phyloP scores from a whole-genome alignment of 2,329 filamentous ascomycete species.

The Pezicula carpinea region DNA sequence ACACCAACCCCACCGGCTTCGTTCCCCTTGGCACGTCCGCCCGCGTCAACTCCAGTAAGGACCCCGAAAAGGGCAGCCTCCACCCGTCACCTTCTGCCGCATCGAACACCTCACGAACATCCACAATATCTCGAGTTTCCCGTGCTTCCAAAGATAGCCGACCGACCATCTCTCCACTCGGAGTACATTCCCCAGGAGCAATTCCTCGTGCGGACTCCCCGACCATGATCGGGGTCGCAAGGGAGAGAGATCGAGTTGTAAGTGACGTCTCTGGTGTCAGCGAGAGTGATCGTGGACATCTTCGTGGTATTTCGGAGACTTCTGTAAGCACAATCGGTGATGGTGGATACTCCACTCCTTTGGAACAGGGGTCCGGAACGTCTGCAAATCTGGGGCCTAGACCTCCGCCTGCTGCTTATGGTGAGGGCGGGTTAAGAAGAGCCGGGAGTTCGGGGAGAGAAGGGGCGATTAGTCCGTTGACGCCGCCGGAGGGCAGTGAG shows the following conservation, averaged over 20 bases:
- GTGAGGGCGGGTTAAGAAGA: too few relatives aligned
- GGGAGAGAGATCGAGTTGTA: conserved; percentile 2
- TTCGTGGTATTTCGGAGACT: conserved; percentile 22
- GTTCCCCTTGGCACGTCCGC: conserved; percentile 6
- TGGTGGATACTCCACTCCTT: conserved; percentile 6
- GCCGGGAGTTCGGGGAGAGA: neutral
- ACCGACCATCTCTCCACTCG: conserved; percentile 8
- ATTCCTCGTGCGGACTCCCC: conserved; percentile 14
- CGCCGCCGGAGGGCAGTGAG: conserved; percentile 11
- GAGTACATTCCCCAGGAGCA: neutral
- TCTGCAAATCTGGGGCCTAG: neutral
- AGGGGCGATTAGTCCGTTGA: conserved; percentile 16
- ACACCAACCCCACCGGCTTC: conserved; percentile 14
- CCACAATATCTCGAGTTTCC: too few relatives aligned
- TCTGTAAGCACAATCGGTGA: conserved; percentile 18
- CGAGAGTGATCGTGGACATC: conserved; percentile 17
- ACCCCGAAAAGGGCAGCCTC: conserved; percentile 5
- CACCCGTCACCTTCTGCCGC: conserved; percentile 13
- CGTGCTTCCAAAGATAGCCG: conserved; percentile 3
- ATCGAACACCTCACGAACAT: conserved; percentile 16
- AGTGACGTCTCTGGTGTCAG: conserved; percentile 14
- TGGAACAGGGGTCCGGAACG: neutral
- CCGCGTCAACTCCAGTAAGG: conserved; percentile 11
- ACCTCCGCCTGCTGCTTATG: neutral
- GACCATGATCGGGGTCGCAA: conserved; percentile 1